phyloP scores from a whole-genome alignment of 2,329 filamentous ascomycete species.

The Neoascochyta sp. region DNA sequence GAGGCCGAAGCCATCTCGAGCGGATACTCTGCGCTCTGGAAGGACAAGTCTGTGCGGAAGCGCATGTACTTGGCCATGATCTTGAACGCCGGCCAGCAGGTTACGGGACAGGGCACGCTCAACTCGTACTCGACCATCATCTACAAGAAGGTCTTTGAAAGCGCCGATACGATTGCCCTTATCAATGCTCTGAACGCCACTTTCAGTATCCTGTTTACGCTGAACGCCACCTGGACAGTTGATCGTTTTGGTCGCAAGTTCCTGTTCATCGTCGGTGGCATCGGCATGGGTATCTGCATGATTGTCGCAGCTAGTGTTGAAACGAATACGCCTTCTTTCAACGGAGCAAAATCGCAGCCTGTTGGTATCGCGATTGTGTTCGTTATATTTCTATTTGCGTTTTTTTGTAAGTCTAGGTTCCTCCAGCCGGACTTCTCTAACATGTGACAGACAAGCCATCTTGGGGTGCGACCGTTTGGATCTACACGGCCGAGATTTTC shows the following conservation, averaged over 20 bases:
- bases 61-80: constrained; percentile 62
- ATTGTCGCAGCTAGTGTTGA: constrained; percentile 59
- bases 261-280: constrained; percentile 63
- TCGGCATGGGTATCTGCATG: constrained; percentile 69
- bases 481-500: constrained; percentile 67
- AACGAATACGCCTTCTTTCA: constrained; percentile 54
- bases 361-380: constrained; percentile 68
- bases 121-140: constrained; percentile 72
- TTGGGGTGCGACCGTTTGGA: constrained; percentile 68
- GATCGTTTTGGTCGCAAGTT: constrained; percentile 69
- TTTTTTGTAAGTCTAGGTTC: constrained; percentile 50
- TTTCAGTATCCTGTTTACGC: constrained; percentile 67
- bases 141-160: constrained; percentile 66
- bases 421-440: constrained; percentile 20
- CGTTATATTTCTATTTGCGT: constrained; percentile 62
- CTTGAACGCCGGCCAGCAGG: constrained; percentile 67
- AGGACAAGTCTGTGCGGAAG: constrained; percentile 65
- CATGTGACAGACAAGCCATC: constrained; percentile 57
- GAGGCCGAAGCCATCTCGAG: constrained; percentile 66
- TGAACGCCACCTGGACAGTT: constrained; percentile 70
- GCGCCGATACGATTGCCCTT: constrained; percentile 56
- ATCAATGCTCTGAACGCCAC: constrained; percentile 74
- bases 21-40: constrained; percentile 64
- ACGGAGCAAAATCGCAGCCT: constrained; percentile 54
- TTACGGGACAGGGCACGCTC: constrained; percentile 68